phyloP scores from a whole-genome alignment of 2,329 filamentous ascomycete species.

The Fusarium sp. region DNA sequence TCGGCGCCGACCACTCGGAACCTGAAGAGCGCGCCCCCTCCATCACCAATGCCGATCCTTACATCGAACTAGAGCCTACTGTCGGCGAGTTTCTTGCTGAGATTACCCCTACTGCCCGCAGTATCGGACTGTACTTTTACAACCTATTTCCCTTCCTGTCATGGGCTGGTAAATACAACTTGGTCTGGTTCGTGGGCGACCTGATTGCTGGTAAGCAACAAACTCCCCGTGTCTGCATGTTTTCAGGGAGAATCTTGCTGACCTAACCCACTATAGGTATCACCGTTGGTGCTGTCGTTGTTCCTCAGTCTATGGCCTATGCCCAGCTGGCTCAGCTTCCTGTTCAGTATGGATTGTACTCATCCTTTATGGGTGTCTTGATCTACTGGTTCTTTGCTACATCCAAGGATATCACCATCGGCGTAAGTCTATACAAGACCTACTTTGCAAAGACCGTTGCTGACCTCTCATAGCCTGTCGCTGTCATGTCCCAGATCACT shows the following conservation, averaged over 20 bases:
- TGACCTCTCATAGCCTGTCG: slow-evolving; percentile 56
- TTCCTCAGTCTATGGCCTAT: slow-evolving; percentile 65
- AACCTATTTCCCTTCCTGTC: slow-evolving; percentile 59
- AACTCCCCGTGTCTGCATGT: not conserved
- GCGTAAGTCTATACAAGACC: slow-evolving; percentile 61
- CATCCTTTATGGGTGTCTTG: slow-evolving; percentile 94
- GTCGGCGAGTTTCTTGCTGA: slow-evolving; percentile 54
- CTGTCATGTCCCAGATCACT: slow-evolving; percentile 63
- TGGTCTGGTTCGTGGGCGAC: slow-evolving; percentile 58
- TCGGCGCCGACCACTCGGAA: slow-evolving; percentile 47
- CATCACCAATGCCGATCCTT: slow-evolving; percentile 51
- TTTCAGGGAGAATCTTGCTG: slow-evolving; percentile 24
- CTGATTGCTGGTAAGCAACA: slow-evolving; percentile 55
- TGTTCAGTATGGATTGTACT: slow-evolving; percentile 63
- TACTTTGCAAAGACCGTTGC: not conserved
- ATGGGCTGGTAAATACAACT: slow-evolving; percentile 62
- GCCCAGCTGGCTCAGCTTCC: slow-evolving; percentile 58
- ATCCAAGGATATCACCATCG: slow-evolving; percentile 90
- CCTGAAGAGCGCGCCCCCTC: slow-evolving; percentile 48
- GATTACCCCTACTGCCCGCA: slow-evolving; percentile 47
- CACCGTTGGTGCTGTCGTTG: slow-evolving; percentile 62
- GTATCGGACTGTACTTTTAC: slow-evolving; percentile 49
- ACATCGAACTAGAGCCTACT: slow-evolving; percentile 54
- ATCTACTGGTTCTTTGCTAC: slow-evolving; percentile 99
- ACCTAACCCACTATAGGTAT: slow-evolving; percentile 43